Evolutionary conservation across 2,329 filamentous ascomycete species (phyloP).

Genomic region (Monilinia aucupariae): DNA sequence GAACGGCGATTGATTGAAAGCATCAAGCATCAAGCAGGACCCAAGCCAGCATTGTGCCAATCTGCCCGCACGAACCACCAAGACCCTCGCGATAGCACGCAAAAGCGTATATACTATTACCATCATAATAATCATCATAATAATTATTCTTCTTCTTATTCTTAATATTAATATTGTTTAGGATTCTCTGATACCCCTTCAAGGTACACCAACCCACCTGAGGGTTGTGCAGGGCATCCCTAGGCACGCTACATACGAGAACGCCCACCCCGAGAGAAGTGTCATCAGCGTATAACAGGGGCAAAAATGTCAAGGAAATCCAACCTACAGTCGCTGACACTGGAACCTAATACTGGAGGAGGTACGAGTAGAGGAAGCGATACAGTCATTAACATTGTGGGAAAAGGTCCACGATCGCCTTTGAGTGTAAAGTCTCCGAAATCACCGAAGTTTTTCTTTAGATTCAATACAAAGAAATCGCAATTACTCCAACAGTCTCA

Average conservation of each 20-base stretch:
- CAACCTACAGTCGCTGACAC: conserved; percentile 33
- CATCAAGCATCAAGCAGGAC: not conserved
- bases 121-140: too few relatives aligned
- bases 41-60: conserved; percentile 5
- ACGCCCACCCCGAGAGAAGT: conserved; percentile 17
- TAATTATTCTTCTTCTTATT: too few relatives aligned
- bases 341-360: conserved; percentile 19
- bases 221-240: conserved; percentile 25
- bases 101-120: conserved; percentile 18
- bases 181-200: conserved; percentile 16
- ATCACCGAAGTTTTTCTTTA: conserved; percentile 33
- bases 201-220: conserved; percentile 5
- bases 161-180: conserved; percentile 18
- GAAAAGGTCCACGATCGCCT: conserved; percentile 25
- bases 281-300: conserved; percentile 23
- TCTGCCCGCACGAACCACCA: conserved; percentile 22
- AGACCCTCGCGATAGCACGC: conserved; percentile 10
- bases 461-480: conserved; percentile 29
- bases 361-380: conserved; percentile 16
- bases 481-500: conserved; percentile 17
- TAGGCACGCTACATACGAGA: conserved; percentile 22
- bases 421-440: conserved; percentile 30
- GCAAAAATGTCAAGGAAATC: conserved; percentile 32
- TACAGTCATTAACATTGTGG: conserved; percentile 14
- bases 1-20: not conserved